A percentile compares a stretch with the other conserved stretches of the same genome.
phyloP scores from a whole-genome alignment of 441 rosid genomes.

The Lepidium campestre region DNA sequence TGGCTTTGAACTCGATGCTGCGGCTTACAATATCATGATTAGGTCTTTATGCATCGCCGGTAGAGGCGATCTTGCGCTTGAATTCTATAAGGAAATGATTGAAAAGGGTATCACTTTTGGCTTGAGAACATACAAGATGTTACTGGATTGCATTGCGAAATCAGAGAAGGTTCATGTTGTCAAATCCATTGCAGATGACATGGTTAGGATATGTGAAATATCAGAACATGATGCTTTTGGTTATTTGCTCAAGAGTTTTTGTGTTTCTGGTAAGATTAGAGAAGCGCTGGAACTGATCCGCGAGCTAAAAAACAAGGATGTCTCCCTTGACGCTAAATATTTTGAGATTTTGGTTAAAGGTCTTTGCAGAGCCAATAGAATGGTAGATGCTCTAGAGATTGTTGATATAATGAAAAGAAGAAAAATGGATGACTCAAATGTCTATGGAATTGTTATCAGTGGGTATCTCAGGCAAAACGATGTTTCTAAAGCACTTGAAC shows the following conservation, averaged over 20 bases:
- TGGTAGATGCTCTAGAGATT: slow-evolving; percentile 69
- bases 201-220: slow-evolving; percentile 43
- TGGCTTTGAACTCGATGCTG: slow-evolving; percentile 46
- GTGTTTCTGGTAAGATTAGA: slow-evolving; percentile 58
- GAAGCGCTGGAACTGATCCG: slow-evolving; percentile 66
- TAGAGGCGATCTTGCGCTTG: slow-evolving; percentile 59
- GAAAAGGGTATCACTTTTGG: slow-evolving; percentile 45
- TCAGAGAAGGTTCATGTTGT: slow-evolving; percentile 45
- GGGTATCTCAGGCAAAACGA: slow-evolving; percentile 61
- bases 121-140: slow-evolving; percentile 42
- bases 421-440: slow-evolving; percentile 38
- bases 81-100: slow-evolving; percentile 60
- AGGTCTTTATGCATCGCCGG: slow-evolving; percentile 45
- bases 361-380: slow-evolving; percentile 56
- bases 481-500: slow-evolving; percentile 49
- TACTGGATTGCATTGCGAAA: slow-evolving; percentile 45
- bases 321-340: slow-evolving; percentile 36
- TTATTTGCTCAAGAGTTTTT: slow-evolving; percentile 56
- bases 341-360: slow-evolving; percentile 70
- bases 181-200: slow-evolving; percentile 50
- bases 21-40: slow-evolving; percentile 39
- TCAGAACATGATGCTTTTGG: slow-evolving; percentile 47
- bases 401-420: slow-evolving; percentile 62
- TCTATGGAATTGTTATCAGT: slow-evolving; percentile 46
- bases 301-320: slow-evolving; percentile 45